Percentiles rank a stretch among this genome's conserved stretches.
Evolutionary conservation across 2,329 filamentous ascomycete species (phyloP).

Genomic region (Parastagonospora avenae): DNA sequence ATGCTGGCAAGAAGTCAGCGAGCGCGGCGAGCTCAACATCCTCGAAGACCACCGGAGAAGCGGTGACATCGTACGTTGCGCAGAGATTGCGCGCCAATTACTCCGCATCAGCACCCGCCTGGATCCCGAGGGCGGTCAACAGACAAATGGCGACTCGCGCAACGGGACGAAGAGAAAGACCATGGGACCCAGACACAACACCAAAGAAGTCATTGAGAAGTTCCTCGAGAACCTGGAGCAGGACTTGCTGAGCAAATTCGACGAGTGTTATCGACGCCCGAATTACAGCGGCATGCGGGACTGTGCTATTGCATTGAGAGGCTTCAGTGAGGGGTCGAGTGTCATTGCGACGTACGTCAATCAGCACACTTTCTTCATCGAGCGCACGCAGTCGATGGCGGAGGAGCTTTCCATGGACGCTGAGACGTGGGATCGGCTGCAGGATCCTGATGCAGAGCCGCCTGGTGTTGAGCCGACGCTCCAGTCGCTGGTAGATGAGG

Average conservation of each 20-base stretch:
- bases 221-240: constrained; percentile 96
- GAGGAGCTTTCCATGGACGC: constrained; percentile 79
- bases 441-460: constrained; percentile 91
- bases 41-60: constrained; percentile 86
- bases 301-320: constrained; percentile 88
- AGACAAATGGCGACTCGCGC: constrained; percentile 46
- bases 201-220: constrained; percentile 90
- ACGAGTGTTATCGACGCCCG: constrained; percentile 92
- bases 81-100: constrained; percentile 89
- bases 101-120: constrained; percentile 92
- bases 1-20: constrained; percentile 95
- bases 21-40: constrained; percentile 83
- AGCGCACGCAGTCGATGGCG: constrained; percentile 86
- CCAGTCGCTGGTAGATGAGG: constrained; percentile 90
- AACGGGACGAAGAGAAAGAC: constrained; percentile 54
- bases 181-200: constrained; percentile 60
- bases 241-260: constrained; percentile 92
- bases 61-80: constrained; percentile 90
- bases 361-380: constrained; percentile 99
- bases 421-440: constrained; percentile 84
- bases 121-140: constrained; percentile 69
- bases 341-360: constrained; percentile 97
- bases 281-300: constrained; percentile 99
- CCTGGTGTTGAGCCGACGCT: constrained; percentile 90
- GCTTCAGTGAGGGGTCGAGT: constrained; percentile 94